phyloP scores from a whole-genome alignment of 441 rosid genomes.

The Croton setiger region DNA sequence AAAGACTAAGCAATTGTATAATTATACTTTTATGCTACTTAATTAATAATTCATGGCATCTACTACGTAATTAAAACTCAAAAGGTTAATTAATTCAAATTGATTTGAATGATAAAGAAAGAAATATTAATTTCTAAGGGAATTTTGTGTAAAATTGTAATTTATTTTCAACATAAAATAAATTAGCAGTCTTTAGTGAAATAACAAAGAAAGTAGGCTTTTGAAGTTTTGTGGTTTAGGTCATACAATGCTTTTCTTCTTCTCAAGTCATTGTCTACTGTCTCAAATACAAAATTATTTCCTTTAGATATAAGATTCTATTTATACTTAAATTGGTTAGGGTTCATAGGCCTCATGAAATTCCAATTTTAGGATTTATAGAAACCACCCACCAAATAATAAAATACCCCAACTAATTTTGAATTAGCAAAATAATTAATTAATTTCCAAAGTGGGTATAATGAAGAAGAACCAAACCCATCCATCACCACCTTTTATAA shows the following conservation, averaged over 20 bases:
- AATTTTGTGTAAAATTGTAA: too few species aligned
- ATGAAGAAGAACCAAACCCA: not conserved
- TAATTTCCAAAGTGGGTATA: not conserved
- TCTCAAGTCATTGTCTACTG: constrained; percentile 6
- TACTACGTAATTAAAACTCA: not conserved
- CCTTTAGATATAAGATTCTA: too few species aligned
- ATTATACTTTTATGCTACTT: not conserved
- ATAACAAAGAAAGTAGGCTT: constrained; percentile 5
- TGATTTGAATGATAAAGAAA: too few species aligned
- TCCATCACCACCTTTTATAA: not conserved
- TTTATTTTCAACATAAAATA: too few species aligned
- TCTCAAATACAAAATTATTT: not conserved
- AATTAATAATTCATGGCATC: not conserved
- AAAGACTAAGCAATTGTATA: not conserved
- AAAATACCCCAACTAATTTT: not conserved
- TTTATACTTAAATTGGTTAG: not conserved
- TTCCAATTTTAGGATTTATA: not conserved
- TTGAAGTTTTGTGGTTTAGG: not conserved
- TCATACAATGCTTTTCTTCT: not conserved
- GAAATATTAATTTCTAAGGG: not conserved
- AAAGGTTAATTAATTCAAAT: not conserved
- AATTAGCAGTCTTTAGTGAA: not conserved
- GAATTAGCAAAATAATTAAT: not conserved
- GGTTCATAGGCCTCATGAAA: not conserved
- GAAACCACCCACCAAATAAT: too few species aligned